Conservation (phyloP, 108 stramenopile genomes). For the Pseudonitzschia multistriata region DNA sequence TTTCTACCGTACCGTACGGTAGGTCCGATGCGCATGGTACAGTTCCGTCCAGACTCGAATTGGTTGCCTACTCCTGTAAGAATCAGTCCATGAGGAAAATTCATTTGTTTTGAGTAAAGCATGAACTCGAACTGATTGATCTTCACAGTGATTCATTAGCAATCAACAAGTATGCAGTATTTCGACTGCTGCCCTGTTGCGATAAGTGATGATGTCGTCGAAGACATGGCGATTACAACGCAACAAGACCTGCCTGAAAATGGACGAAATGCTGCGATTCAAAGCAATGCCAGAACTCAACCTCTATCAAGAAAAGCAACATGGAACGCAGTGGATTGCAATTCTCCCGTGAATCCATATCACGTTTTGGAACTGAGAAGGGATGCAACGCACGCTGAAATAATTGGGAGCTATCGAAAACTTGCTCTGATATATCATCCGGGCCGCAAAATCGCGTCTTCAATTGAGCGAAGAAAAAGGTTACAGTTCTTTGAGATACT, state of each 20-base stretch:
- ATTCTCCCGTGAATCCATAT: slow-evolving; percentile 43
- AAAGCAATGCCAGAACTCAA: neutral
- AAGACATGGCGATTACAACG: neutral
- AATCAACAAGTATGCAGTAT: neutral
- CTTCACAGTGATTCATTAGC: neutral
- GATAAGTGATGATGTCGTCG: neutral
- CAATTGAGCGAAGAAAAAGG: slow-evolving; percentile 14
- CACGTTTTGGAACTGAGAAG: slow-evolving; percentile 45
- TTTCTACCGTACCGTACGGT: no score
- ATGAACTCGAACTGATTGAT: neutral
- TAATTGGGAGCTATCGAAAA: slow-evolving; percentile 41
- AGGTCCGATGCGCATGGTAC: no score
- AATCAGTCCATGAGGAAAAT: no score
- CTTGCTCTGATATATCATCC: slow-evolving; percentile 52
- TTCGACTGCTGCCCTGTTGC: slow-evolving; percentile 3
- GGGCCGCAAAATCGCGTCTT: slow-evolving; percentile 12
- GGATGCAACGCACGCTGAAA: slow-evolving; percentile 47
- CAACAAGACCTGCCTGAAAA: neutral
- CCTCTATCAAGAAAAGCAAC: neutral
- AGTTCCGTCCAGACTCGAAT: no score
- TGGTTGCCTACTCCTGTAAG: no score
- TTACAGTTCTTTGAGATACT: slow-evolving; percentile 38
- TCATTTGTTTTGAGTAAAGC: no score
- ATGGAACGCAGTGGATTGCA: slow-evolving; percentile 1
- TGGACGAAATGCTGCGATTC: neutral